phyloP scores from a whole-genome alignment of 1,284 basidiomycete genomes.

The Ganoderma sinense region DNA sequence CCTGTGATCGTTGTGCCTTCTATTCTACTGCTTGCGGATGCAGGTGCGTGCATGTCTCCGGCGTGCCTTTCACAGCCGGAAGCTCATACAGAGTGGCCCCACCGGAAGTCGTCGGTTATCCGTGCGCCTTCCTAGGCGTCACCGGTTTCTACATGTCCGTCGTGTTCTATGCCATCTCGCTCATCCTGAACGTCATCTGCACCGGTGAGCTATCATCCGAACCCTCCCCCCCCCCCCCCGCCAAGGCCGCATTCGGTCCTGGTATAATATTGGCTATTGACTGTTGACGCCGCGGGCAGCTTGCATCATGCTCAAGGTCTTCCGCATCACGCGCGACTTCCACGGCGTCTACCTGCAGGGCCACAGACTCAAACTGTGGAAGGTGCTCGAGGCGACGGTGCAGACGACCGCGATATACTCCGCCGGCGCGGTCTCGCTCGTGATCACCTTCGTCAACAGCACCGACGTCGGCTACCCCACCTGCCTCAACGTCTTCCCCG shows the following conservation, averaged over 20 bases:
- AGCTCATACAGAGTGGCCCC: neutral
- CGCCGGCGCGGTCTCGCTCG: slow-evolving; percentile 16
- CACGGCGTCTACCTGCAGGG: slow-evolving; percentile 6
- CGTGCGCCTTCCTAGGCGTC: slow-evolving; percentile 15
- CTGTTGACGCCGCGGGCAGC: neutral
- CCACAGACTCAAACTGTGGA: slow-evolving; percentile 18
- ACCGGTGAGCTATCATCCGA: slow-evolving; percentile 6
- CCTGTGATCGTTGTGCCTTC: slow-evolving; percentile 8
- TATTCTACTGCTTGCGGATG: neutral
- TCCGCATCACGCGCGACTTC: slow-evolving; percentile 20
- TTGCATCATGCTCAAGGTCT: slow-evolving; percentile 13
- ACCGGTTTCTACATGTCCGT: slow-evolving; percentile 23
- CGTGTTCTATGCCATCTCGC: slow-evolving; percentile 15
- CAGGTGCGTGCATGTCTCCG: neutral
- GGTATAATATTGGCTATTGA: too few species aligned
- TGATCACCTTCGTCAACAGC: slow-evolving; percentile 21
- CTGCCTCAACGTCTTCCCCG: slow-evolving; percentile 17
- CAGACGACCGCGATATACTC: slow-evolving; percentile 24
- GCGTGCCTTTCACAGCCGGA: too few species aligned
- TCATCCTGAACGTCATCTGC: slow-evolving; percentile 19
- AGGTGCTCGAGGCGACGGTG: slow-evolving; percentile 21
- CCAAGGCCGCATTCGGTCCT: neutral
- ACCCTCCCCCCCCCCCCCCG: neutral
- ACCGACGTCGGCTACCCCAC: slow-evolving; percentile 19
- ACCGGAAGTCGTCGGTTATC: slow-evolving; percentile 13